These are phyloP conservation scores for Camellia lanceoleosa DNA, from an alignment of 148 eudicot genomes.

Conservation along the genomic window DNA sequence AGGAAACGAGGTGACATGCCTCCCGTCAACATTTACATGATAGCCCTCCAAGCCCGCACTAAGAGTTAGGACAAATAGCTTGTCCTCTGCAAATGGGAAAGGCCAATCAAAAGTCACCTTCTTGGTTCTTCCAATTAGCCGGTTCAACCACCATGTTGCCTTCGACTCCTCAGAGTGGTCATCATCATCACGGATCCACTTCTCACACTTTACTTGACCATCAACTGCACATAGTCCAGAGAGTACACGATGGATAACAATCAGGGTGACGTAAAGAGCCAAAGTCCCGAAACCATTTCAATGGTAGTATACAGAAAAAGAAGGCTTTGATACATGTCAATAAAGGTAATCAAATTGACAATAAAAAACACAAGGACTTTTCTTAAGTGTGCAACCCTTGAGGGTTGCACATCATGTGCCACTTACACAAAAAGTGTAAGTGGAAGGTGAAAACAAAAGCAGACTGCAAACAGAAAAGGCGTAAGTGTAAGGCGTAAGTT, in stretches of 20 bases:
- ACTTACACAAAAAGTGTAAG: too few species aligned
- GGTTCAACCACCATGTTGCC: constrained; percentile 74
- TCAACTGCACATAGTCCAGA: constrained; percentile 43
- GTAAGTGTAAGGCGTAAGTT: too few species aligned
- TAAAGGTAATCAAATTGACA: not conserved
- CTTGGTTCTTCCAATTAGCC: constrained; percentile 62
- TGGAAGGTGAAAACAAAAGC: too few species aligned
- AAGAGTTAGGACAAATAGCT: constrained; percentile 70
- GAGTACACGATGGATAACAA: not conserved
- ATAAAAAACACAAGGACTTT: not conserved
- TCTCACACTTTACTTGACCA: constrained; percentile 68
- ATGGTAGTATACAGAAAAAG: not conserved
- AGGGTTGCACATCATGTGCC: too few species aligned
- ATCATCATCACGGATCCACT: constrained; percentile 76
- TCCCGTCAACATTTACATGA: constrained; percentile 76
- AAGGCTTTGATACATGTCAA: not conserved
- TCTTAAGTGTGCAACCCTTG: too few species aligned
- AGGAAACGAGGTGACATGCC: constrained; percentile 84
- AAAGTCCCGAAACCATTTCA: not conserved
- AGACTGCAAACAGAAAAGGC: too few species aligned
- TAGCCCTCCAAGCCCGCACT: constrained; percentile 90
- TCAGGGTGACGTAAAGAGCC: not conserved
- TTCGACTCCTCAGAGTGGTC: constrained; percentile 57
- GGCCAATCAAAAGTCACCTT: constrained; percentile 83
- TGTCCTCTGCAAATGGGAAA: constrained; percentile 76